Evolutionary conservation across 495 filamentous ascomycete genomes (phyloP).

Genomic region (Hypoxylon cercidicola): DNA sequence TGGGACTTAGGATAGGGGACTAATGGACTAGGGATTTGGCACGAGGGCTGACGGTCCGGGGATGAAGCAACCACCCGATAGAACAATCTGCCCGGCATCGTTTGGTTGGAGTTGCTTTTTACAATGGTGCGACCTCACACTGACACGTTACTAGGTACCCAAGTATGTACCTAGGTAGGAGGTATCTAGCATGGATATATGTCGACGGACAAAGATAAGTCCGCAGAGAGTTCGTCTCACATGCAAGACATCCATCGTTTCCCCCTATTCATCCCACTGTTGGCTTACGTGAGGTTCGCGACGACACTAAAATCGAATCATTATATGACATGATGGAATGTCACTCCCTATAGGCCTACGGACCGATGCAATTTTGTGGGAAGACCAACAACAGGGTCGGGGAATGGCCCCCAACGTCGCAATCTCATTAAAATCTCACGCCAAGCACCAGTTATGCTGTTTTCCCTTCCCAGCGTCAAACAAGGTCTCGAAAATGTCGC

Average conservation of each 20-base stretch:
- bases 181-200: background rate
- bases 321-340: background rate
- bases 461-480: background rate
- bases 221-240: slow-evolving; percentile 34
- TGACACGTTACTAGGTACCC: no score
- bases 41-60: slow-evolving; percentile 36
- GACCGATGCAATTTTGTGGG: slow-evolving; percentile 11
- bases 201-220: slow-evolving; percentile 23
- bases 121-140: background rate
- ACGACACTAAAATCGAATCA: background rate
- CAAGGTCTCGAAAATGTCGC: background rate
- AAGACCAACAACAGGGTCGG: slow-evolving; percentile 14
- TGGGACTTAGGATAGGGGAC: no score
- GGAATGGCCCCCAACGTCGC: slow-evolving; percentile 2
- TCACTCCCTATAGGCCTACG: background rate
- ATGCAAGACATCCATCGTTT: background rate
- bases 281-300: slow-evolving; percentile 32
- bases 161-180: no score
- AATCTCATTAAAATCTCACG: slow-evolving; percentile 7
- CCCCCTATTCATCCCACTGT: slow-evolving; percentile 1
- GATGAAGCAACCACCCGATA: slow-evolving; percentile 21
- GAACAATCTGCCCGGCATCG: slow-evolving; percentile 25
- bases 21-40: no score
- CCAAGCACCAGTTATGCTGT: background rate
- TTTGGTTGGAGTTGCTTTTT: background rate